phyloP scores from a whole-genome alignment of 2,329 filamentous ascomycete species.

The Trichoderma afroharzianum region DNA sequence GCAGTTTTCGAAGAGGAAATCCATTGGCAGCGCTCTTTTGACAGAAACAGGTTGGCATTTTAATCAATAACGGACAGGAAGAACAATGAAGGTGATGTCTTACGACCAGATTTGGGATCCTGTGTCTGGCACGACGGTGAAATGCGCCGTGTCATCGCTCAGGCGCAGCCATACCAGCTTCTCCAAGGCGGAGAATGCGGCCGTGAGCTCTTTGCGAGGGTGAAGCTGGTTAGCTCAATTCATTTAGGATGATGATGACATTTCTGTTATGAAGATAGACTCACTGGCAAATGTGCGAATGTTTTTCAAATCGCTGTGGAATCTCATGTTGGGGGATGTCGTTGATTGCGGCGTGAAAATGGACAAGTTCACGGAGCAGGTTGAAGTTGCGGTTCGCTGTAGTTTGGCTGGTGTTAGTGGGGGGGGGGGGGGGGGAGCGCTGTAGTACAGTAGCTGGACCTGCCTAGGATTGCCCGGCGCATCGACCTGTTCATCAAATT shows the following conservation, averaged over 20 bases:
- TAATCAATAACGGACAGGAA: neutral
- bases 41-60: neutral
- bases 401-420: neutral
- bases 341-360: neutral
- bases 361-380: neutral
- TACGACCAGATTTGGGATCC: constrained; percentile 96
- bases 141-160: constrained; percentile 80
- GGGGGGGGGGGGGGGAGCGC: neutral
- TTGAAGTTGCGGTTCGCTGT: neutral
- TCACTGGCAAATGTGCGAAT: constrained; percentile 63
- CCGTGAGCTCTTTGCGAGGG: constrained; percentile 53
- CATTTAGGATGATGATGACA: neutral
- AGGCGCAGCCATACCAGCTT: constrained; percentile 90
- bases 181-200: constrained; percentile 63
- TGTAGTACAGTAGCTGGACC: neutral
- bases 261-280: constrained; percentile 18
- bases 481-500: neutral
- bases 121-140: constrained; percentile 92
- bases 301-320: constrained; percentile 63
- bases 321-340: constrained; percentile 51
- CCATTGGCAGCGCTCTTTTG: constrained; percentile 57
- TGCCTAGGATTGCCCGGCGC: neutral
- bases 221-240: neutral
- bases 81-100: constrained; percentile 28
- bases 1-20: constrained; percentile 85